Percentiles rank a stretch among this genome's conserved stretches.
Conservation (phyloP, 169 alveolate genomes). For the Plasmodium chabaudi region DNA sequence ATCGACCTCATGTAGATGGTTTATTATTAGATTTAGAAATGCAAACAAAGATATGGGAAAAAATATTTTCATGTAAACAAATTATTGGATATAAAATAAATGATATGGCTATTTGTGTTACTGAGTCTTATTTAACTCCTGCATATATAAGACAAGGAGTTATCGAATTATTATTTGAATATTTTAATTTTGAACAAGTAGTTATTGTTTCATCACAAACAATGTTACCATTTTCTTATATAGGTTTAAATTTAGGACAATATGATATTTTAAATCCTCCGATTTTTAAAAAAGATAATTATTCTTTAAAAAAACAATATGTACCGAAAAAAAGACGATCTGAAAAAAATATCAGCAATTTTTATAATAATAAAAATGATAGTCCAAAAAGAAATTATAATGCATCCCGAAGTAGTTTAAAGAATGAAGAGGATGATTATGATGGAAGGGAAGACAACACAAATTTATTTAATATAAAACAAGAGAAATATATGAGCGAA, state of each 20-base stretch:
- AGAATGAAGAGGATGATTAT: background rate
- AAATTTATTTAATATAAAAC: background rate
- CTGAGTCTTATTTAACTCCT: slow-evolving; percentile 90
- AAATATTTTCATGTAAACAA: slow-evolving; percentile 75
- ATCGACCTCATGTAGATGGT: slow-evolving; percentile 86
- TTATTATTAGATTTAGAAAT: slow-evolving; percentile 85
- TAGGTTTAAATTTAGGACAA: slow-evolving; percentile 81
- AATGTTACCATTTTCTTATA: slow-evolving; percentile 83
- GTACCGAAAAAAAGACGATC: slow-evolving; percentile 10
- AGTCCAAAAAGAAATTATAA: background rate
- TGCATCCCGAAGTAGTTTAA: background rate
- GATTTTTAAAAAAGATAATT: background rate
- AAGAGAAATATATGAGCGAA: background rate
- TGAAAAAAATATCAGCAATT: background rate
- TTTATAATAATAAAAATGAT: background rate
- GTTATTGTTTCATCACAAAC: slow-evolving; percentile 87
- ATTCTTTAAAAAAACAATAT: background rate
- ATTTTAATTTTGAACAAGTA: slow-evolving; percentile 79
- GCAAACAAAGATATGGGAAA: slow-evolving; percentile 88
- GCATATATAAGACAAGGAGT: slow-evolving; percentile 86
- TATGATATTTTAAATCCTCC: slow-evolving; percentile 76
- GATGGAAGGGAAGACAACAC: background rate
- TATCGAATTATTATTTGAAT: slow-evolving; percentile 89
- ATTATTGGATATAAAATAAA: slow-evolving; percentile 60
- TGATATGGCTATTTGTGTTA: slow-evolving; percentile 77